A percentile compares a stretch with the other conserved stretches of the same genome.
phyloP scores from a whole-genome alignment of 495 filamentous ascomycete genomes.

The Xylaria nigripes region DNA sequence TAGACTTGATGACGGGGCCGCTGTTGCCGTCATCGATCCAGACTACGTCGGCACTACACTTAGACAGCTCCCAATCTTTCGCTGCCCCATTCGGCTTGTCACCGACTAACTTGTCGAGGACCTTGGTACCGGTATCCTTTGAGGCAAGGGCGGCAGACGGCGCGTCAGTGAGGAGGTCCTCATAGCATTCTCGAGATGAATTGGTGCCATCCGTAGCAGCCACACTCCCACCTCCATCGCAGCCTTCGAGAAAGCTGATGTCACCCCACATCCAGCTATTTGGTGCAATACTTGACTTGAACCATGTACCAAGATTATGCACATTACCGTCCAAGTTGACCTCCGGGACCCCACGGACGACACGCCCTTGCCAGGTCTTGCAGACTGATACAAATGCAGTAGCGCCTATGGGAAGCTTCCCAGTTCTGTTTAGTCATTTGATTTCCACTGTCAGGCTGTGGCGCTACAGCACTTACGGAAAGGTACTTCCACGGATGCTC shows the following conservation, averaged over 20 bases:
- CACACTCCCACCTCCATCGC: conserved; percentile 33
- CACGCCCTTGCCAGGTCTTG: conserved; percentile 14
- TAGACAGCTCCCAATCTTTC: conserved; percentile 20
- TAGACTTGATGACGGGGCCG: conserved; percentile 1
- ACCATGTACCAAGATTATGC: conserved; percentile 20
- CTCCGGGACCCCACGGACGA: conserved; percentile 15
- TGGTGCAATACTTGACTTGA: conserved; percentile 26
- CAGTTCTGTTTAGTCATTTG: background rate
- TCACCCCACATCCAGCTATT: conserved; percentile 32
- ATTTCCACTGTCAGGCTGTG: no score
- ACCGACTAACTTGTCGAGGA: conserved; percentile 28
- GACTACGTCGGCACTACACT: background rate
- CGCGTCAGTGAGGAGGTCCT: conserved; percentile 25
- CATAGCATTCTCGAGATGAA: conserved; percentile 22
- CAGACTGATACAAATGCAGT: conserved; percentile 19
- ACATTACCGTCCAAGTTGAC: conserved; percentile 14
- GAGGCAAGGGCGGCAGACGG: conserved; percentile 22
- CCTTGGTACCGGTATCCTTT: conserved; percentile 23
- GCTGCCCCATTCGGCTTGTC: conserved; percentile 28
- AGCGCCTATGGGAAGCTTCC: conserved; percentile 13
- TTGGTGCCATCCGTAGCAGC: conserved; percentile 27
- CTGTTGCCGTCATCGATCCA: background rate
- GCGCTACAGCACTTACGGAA: conserved; percentile 10
- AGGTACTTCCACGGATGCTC: conserved; percentile 19
- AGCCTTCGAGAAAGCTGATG: conserved; percentile 32